Percentiles rank a stretch among this genome's conserved stretches.
These are phyloP conservation scores for Cyclotella choctawhatcheeana DNA, from an alignment of 108 stramenopile species.

Conservation along the genomic window DNA sequence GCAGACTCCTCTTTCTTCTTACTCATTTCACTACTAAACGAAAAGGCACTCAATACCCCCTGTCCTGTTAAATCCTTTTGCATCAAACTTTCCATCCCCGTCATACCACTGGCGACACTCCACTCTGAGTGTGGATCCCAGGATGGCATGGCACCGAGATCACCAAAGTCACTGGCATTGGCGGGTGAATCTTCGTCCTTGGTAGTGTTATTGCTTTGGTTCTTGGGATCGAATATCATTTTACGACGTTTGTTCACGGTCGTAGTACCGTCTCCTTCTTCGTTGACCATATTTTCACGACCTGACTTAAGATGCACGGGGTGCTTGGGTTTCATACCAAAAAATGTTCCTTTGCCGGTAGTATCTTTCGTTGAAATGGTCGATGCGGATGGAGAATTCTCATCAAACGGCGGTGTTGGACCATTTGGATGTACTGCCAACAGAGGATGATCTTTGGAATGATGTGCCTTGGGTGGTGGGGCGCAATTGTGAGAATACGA, in stretches of 20 bases:
- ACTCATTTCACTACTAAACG: constrained; percentile 12
- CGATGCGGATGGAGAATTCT: constrained; percentile 18
- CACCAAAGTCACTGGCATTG: constrained; percentile 12
- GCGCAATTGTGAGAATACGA: too few relatives aligned
- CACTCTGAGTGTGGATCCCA: constrained; percentile 26
- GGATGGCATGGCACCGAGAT: constrained; percentile 26
- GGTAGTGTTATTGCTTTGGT: not conserved
- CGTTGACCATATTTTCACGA: not conserved
- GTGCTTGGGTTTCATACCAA: constrained; percentile 17
- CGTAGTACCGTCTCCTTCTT: not conserved
- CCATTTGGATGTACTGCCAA: not conserved
- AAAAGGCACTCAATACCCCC: constrained; percentile 24
- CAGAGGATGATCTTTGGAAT: not conserved
- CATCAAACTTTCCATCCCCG: constrained; percentile 21
- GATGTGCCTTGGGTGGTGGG: constrained; percentile 1
- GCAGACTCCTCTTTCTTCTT: not conserved
- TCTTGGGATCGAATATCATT: too few relatives aligned
- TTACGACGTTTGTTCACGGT: constrained; percentile 24
- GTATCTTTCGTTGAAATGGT: constrained; percentile 24
- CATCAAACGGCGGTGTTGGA: not conserved
- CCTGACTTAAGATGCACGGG: constrained; percentile 12
- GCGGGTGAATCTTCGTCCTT: constrained; percentile 9
- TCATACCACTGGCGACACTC: constrained; percentile 39
- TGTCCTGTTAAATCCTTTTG: constrained; percentile 8
- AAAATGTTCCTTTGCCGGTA: not conserved